Percentiles rank a stretch among this genome's conserved stretches.
These are phyloP conservation scores for Coniophora puteana DNA, from an alignment of 1,284 basidiomycete species.

Conservation along the genomic window DNA sequence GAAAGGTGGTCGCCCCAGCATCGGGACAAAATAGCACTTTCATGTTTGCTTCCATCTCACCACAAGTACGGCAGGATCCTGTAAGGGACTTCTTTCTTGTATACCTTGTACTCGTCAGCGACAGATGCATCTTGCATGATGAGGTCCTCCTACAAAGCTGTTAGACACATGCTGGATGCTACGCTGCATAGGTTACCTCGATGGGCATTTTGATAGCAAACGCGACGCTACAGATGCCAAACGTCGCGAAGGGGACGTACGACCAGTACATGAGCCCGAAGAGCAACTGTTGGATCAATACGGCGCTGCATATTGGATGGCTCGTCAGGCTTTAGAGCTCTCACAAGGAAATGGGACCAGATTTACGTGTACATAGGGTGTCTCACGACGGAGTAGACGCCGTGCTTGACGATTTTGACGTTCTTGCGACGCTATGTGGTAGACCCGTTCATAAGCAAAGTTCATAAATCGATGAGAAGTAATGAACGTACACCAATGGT, in stretches of 20 bases:
- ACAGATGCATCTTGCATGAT: slow-evolving; percentile 25
- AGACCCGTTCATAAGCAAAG: no score
- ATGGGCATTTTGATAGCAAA: slow-evolving; percentile 30
- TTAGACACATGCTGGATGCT: background rate
- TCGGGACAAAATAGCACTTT: no score
- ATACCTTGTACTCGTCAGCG: slow-evolving; percentile 28
- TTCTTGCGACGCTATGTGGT: slow-evolving; percentile 26
- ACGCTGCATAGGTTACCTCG: slow-evolving; percentile 21
- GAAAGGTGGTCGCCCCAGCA: no score
- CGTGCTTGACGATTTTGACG: slow-evolving; percentile 21
- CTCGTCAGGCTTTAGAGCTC: background rate
- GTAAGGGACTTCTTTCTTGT: slow-evolving; percentile 28
- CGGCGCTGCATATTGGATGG: slow-evolving; percentile 18
- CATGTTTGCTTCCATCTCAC: no score
- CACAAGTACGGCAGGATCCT: slow-evolving; percentile 33
- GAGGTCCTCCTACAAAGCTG: slow-evolving; percentile 21
- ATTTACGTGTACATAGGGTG: slow-evolving; percentile 29
- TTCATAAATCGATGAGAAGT: background rate
- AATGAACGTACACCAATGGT: slow-evolving; percentile 23
- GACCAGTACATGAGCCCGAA: slow-evolving; percentile 33
- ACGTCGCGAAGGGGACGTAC: slow-evolving; percentile 28
- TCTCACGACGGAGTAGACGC: slow-evolving; percentile 30
- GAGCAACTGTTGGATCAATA: slow-evolving; percentile 24
- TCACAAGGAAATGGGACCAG: no score
- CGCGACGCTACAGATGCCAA: slow-evolving; percentile 18